Evolutionary conservation across 768 basidiomycete species (phyloP).

Genomic region (Tubosaeta sp.): DNA sequence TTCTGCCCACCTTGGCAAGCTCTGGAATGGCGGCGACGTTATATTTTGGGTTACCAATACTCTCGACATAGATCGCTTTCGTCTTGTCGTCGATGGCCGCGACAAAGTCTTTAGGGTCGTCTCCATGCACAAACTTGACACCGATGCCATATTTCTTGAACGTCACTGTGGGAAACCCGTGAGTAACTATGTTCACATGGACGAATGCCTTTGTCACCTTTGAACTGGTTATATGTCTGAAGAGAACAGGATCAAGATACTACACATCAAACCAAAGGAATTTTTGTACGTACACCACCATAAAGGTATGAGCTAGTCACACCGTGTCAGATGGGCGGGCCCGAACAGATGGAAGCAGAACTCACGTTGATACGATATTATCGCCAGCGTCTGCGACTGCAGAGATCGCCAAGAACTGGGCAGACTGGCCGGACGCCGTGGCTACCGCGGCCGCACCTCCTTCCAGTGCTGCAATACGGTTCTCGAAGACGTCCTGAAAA

Average conservation of each 20-base stretch:
- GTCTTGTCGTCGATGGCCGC: conserved; percentile 50
- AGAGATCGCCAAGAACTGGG: conserved; percentile 56
- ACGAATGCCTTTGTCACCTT: conserved; percentile 34
- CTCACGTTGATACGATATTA: conserved; percentile 60
- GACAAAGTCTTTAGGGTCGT: conserved; percentile 43
- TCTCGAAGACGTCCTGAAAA: conserved; percentile 57
- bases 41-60: conserved; percentile 60
- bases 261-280: neutral
- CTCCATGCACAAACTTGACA: conserved; percentile 49
- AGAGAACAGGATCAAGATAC: neutral
- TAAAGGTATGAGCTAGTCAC: conserved; percentile 46
- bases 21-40: conserved; percentile 52
- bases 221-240: conserved; percentile 63
- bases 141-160: conserved; percentile 53
- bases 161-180: conserved; percentile 33
- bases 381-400: conserved; percentile 52
- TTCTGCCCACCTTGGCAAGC: conserved; percentile 44
- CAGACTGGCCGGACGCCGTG: conserved; percentile 55
- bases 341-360: conserved; percentile 1
- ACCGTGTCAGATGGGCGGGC: too few species aligned
- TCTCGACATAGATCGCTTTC: conserved; percentile 56
- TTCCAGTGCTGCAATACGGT: conserved; percentile 60
- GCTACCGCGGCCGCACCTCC: conserved; percentile 59
- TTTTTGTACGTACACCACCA: conserved; percentile 44
- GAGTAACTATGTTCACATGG: neutral